Base-by-base conservation (phyloP, 768 basidiomycete species). In the Psilocybe cubensis region DNA sequence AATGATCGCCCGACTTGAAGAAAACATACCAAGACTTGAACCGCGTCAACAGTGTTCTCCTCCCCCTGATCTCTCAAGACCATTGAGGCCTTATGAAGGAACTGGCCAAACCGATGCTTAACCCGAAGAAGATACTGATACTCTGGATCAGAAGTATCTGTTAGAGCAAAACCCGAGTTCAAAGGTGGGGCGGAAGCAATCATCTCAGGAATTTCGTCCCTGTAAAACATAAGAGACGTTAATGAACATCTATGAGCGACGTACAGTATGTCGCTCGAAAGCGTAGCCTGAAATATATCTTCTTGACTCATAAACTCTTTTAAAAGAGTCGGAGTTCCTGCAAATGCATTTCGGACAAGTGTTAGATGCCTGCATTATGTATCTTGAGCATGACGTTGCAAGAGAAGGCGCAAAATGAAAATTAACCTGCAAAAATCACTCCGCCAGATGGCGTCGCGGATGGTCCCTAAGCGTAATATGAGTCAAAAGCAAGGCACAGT, bases 361-460 rank as follows among this genome's bases (percentile, higher is more conserved):
- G 83, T 89, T 48, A 92, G 68, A 70, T 88, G 83, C 33, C 89
- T 89, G 52, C 9, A 23, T 14, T 11, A n/a, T 24, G 7, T 11
- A 18, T 25, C 4, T 54, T 54, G 48, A 29, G 41, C 11, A n/a
- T 17, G 14, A 11, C 5, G 35, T 14, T 44, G 42, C 11, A 41
- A 28, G 24, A 42, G 4, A n/a, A 11, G 28, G 17, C 31, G 43
- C 27, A 18, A 48, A 51, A 21, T 43, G 45, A 44, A 69, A 27
- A 73, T 79, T 38, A 28, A 87, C 82, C 92, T 83, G 74, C 92
- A 94, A 66, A 94, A 92, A 61, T 94, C 91, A 69, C 92, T 94
- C 11, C 88, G 80, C 92, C 92, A 95, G 14, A 80, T 60, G 14
- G 81, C 80, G 69, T 89, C 82, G 20, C 85, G 80, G 24, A 73